Evolutionary conservation across 1,139 yeast genomes (phyloP).

Genomic region (Citeromyces hawaiiensis): DNA sequence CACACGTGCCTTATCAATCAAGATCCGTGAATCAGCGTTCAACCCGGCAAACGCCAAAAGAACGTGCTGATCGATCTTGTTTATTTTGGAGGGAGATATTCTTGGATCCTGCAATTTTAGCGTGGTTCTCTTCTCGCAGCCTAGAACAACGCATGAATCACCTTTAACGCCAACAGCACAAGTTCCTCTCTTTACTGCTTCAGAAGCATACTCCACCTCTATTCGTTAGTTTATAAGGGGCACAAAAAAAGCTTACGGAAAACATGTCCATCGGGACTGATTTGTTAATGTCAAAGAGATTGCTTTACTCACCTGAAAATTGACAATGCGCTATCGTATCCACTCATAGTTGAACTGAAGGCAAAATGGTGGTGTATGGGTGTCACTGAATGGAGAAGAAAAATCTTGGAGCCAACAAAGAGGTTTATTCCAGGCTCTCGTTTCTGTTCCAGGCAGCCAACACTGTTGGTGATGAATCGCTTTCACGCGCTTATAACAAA

Average conservation of each 20-base stretch:
- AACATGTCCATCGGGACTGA: conserved; percentile 95
- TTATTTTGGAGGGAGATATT: conserved; percentile 88
- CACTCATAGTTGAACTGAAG: conserved; percentile 49
- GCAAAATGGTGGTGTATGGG: conserved; percentile 1
- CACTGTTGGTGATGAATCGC: conserved; percentile 12
- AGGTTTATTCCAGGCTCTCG: conserved; percentile 44
- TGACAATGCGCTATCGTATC: conserved; percentile 98
- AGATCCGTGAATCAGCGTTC: conserved; percentile 93
- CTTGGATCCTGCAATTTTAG: conserved; percentile 92
- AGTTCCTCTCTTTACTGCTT: conserved; percentile 97
- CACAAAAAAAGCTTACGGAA: conserved; percentile 43
- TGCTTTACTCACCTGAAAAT: conserved; percentile 73
- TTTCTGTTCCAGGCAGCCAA: conserved; percentile 33
- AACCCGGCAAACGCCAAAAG: conserved; percentile 94
- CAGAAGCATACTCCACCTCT: conserved; percentile 95
- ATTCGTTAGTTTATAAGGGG: conserved; percentile 17
- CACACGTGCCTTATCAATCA: conserved; percentile 89
- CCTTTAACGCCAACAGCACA: conserved; percentile 98
- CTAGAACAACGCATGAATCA: conserved; percentile 74
- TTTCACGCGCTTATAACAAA: conserved; percentile 36
- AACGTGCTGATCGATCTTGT: conserved; percentile 82
- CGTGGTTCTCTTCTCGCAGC: conserved; percentile 94
- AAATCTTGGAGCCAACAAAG: conserved; percentile 27
- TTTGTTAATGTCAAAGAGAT: conserved; percentile 4
- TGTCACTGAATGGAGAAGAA: conserved; percentile 4